Evolutionary conservation across 192 early-diverging fungal species (phyloP), one percentile per base, ranked within the genome.

Genomic region (Umbelopsis sp.): DNA sequence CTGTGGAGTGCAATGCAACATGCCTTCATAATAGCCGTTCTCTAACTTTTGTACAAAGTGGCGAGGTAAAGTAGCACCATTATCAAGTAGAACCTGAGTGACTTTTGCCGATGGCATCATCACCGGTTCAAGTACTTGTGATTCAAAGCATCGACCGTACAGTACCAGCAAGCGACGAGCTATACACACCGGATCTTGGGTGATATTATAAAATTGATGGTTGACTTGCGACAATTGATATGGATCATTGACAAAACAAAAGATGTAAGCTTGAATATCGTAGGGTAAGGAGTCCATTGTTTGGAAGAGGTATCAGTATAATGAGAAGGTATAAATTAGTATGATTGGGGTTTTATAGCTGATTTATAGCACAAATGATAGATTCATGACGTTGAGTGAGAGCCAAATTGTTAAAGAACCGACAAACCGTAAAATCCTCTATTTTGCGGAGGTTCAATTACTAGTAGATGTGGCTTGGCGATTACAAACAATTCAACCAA

Each of bases 181-280:
- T 12, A 61, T 61, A 61, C 55, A 61, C 12, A 61, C 55, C 35
- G 55, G 55, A n/a, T 61, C 55, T n/a, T 61, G 55, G 1, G 55
- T 61, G 27, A 61, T 61, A 35, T 61, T 25, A n/a, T 61, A 61
- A 16, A 35, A 61, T 18, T 61, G 55, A 35, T 35, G 55, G n/a
- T 35, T 61, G 33, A 61, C 55, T 13, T 27, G 55, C 13, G 55
- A 61, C 16, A 61, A 18, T 6, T 25, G 25, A 35, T 35, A 61
- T 8, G 55, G 55, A 13, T 61, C 55, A 18, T 33, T 61, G 4
- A 61, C 33, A n/a, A 33, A 33, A 25, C 55, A 61, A n/a, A 61
- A 61, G 6, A 61, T 61, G 13, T 61, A 25, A 18, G 55, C 16
- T 16, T 35, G 18, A 35, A 61, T 15, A 35, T 61, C 55, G 27